Conservation (phyloP, 768 basidiomycete genomes). For the Kwoniella bestiolae region DNA sequence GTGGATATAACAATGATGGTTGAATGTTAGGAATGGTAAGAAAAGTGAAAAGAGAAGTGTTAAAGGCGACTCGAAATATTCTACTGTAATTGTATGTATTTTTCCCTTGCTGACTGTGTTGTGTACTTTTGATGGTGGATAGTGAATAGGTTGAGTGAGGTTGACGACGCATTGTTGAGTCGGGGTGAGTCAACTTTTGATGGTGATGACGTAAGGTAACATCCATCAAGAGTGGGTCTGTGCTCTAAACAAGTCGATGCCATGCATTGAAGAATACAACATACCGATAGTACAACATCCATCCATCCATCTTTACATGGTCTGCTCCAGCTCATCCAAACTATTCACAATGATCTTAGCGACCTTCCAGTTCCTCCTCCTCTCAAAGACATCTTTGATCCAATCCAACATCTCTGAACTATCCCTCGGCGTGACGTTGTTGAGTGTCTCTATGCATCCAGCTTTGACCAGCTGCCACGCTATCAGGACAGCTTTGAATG, state of each 20-base stretch:
- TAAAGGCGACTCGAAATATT: too few relatives aligned
- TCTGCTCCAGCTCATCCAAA: conserved; percentile 26
- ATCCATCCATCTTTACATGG: background rate
- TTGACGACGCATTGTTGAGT: background rate
- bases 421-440: conserved; percentile 13
- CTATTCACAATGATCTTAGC: conserved; percentile 28
- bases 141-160: too few relatives aligned
- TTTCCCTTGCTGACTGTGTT: too few relatives aligned
- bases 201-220: background rate
- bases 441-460: conserved; percentile 8
- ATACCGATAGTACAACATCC: background rate
- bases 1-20: too few relatives aligned
- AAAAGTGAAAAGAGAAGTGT: background rate
- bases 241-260: too few relatives aligned
- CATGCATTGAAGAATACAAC: too few relatives aligned
- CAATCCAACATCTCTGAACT: conserved; percentile 24
- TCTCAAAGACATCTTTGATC: conserved; percentile 29
- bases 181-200: background rate
- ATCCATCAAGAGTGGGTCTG: background rate
- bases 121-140: too few relatives aligned
- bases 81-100: too few relatives aligned
- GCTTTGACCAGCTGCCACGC: conserved; percentile 35
- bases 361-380: conserved; percentile 26
- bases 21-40: too few relatives aligned
- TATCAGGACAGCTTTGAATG: conserved; percentile 41